These are phyloP conservation scores for Lanmaoa pseudosensibilis DNA, from an alignment of 768 basidiomycete genomes.

Conservation along the genomic window DNA sequence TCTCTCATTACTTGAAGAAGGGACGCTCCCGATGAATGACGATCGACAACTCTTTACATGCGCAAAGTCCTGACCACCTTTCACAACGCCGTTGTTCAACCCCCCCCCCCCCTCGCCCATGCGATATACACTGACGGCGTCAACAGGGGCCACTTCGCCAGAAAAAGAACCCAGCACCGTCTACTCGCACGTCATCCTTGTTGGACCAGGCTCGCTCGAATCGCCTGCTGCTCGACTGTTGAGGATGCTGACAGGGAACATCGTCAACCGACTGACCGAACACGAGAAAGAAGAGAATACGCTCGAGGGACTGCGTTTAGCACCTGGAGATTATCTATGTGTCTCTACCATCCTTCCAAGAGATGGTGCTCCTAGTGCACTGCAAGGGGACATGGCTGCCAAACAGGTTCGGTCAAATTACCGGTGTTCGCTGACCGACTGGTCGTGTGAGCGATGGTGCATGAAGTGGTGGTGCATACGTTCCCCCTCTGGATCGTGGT, in stretches of 20 bases:
- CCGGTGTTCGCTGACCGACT: too few species aligned
- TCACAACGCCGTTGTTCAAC: conserved; percentile 63
- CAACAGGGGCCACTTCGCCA: conserved; percentile 68
- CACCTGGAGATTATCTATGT: too few species aligned
- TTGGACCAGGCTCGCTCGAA: conserved; percentile 66
- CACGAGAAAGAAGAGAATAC: too few species aligned
- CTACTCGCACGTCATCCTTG: conserved; percentile 80
- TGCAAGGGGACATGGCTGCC: too few species aligned
- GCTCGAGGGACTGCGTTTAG: too few species aligned
- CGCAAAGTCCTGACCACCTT: conserved; percentile 77
- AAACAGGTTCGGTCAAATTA: too few species aligned
- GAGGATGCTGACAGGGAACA: conserved; percentile 42
- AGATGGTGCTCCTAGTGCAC: too few species aligned
- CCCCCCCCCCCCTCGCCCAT: conserved; percentile 78
- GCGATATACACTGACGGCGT: conserved; percentile 74
- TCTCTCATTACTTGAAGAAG: conserved; percentile 72
- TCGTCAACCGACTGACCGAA: background rate
- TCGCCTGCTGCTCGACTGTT: conserved; percentile 60
- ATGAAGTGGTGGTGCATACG: too few species aligned
- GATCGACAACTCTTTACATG: conserved; percentile 73
- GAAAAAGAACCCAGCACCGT: conserved; percentile 78
- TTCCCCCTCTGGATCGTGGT: too few species aligned
- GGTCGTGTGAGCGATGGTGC: too few species aligned
- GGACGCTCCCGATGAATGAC: conserved; percentile 70
- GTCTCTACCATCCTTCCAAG: too few species aligned